Base-by-base conservation (phyloP, 352 stramenopile genomes). In the Thalassiosira ordinaria region DNA sequence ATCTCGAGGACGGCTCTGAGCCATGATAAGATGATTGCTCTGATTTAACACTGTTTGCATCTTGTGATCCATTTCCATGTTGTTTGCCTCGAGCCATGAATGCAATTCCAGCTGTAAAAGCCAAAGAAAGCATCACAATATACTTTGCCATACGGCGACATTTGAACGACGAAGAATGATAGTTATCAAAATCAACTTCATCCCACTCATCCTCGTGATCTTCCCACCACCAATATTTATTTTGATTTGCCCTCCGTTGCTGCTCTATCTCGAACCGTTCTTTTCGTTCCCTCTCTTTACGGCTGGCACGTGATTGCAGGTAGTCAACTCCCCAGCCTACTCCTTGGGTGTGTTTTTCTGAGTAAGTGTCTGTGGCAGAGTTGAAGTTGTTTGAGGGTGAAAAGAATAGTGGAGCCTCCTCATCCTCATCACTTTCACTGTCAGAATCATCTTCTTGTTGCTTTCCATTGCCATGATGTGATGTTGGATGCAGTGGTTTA, bases 331-430 rank as follows among this genome's bases (percentile, higher is more conserved):
- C 63, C 18, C 47, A 72, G n/a, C 11, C 18, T 0, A 51, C 29
- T 26, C 61, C 61, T 29, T 70, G 13, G 24, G 33, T 55, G 1
- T 72, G 39, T 27, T 46, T 5, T 18, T 14, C 27, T 4, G 18
- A 24, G 1, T 49, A 16, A 18, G 11, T 24, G 33, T 53, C 59
- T 22, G 51, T 63, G 27, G 63, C 63, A 24, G 24, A 72, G 33
- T 72, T 72, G 14, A 72, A 72, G 29, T 72, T 72, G 49, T 55
- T 62, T n/a, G 31, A 63, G 33, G 49, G 18, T 41, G 47, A 14
- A 55, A 72, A 72, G 51, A 72, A 55, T 44, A 61, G 35, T 24
- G 49, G 20, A 41, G 52, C 53, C 26, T 72, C 63, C 44, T 72
- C 63, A 3, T 72, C 63, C 22, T 72, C 37, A 14, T 37, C 47